Evolutionary conservation across 2,329 filamentous ascomycete species (phyloP), one percentile per base, ranked within the genome.

Genomic region (Drechslerella stenobrocha): DNA sequence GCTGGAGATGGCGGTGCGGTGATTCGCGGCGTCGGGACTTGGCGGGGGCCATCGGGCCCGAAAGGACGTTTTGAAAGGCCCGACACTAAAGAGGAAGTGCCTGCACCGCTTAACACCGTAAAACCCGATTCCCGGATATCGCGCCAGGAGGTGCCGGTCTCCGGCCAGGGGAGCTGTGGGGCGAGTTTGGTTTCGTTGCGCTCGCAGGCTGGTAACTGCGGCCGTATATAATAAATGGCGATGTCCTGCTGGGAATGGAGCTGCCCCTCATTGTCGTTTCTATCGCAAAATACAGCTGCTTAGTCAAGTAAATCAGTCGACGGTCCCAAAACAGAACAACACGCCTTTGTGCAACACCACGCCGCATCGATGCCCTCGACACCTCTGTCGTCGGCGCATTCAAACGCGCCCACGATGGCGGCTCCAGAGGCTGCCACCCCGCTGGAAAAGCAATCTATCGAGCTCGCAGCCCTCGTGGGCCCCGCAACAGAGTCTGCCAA

Each of bases 281-380:
- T 13, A 15, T 15, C 3, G 4, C 34, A 37, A 13, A 37, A 9
- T 13, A 13, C n/a, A 4, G 34, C 3, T 37, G 3, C 13, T 32
- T 32, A 13, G 13, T 32, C 34, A 37, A 37, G 13, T 15, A n/a
- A n/a, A n/a, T n/a, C n/a, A n/a, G n/a, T n/a, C n/a, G n/a, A n/a
- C n/a, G n/a, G n/a, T n/a, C n/a, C n/a, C n/a, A n/a, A n/a, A n/a
- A n/a, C n/a, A n/a, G n/a, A n/a, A n/a, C 37, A 42, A 42, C 37
- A 9, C 37, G 15, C n/a, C 28, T 30, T 30, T 30, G 5, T 30
- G 5, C 11, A 55, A 48, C 22, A 30, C n/a, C 28, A 30, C 5
- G 44, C n/a, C 22, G 11, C 11, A 34, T 40, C 50, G 42, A 66
- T 67, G 63, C 44, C 32, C 30, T 67, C 63, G 22, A 56, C 63